Percentiles rank a stretch among this genome's conserved stretches.
Evolutionary conservation across 306 rosid species (phyloP).

Genomic region (Sophora flavescens): DNA sequence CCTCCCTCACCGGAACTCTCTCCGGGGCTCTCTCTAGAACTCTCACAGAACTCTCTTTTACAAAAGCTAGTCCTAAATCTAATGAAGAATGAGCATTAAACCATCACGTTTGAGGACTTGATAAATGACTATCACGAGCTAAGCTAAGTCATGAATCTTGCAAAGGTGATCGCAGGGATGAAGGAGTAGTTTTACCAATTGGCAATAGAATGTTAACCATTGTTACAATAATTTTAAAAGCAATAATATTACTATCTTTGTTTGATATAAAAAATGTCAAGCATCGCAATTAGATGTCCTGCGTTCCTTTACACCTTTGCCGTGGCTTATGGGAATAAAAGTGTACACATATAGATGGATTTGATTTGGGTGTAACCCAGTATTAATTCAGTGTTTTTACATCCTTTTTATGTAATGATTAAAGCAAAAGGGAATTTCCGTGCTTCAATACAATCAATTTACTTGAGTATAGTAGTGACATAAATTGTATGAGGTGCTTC

Average conservation of each 20-base stretch:
- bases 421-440: conserved; percentile 43
- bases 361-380: conserved; percentile 43
- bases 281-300: conserved; percentile 30
- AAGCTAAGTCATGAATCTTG: conserved; percentile 18
- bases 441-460: conserved; percentile 35
- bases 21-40: too few relatives aligned
- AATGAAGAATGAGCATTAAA: conserved; percentile 13
- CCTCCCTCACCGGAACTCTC: too few relatives aligned
- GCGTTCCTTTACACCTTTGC: conserved; percentile 36
- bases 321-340: conserved; percentile 32
- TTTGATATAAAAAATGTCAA: not conserved
- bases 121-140: conserved; percentile 33
- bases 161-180: conserved; percentile 22
- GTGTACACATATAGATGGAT: conserved; percentile 43
- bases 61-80: conserved; percentile 25
- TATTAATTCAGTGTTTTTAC: conserved; percentile 12
- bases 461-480: conserved; percentile 37
- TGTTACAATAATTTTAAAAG: conserved; percentile 20
- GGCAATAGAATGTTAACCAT: conserved; percentile 9
- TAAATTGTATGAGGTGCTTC: conserved; percentile 13
- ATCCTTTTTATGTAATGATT: conserved; percentile 39
- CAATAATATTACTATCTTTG: conserved; percentile 9
- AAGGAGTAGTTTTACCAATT: conserved; percentile 39
- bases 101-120: conserved; percentile 42
- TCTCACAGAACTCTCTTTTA: too few relatives aligned